Conservation (phyloP, 2,329 filamentous ascomycete species). For the Lecanosticta acicola region DNA sequence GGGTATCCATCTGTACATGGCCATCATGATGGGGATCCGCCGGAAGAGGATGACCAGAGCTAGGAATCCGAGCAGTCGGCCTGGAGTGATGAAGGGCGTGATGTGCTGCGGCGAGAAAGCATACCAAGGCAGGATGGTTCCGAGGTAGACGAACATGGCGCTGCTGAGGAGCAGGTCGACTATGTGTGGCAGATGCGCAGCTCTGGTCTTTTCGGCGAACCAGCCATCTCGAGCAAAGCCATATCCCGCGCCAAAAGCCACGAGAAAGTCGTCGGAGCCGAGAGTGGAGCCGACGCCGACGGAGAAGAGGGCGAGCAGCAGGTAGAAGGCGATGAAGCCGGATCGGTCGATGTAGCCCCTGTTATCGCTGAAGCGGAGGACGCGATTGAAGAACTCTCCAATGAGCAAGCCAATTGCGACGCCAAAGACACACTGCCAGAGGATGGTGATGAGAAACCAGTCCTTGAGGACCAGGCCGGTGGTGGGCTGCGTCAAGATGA, state of each 20-base stretch:
- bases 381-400: slow-evolving; percentile 43
- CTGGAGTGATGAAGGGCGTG: slow-evolving; percentile 37
- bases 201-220: slow-evolving; percentile 44
- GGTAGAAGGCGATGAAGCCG: slow-evolving; percentile 52
- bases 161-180: slow-evolving; percentile 53
- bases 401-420: slow-evolving; percentile 44
- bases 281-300: slow-evolving; percentile 49
- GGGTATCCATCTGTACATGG: slow-evolving; percentile 44
- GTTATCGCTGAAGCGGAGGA: slow-evolving; percentile 44
- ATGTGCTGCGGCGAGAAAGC: slow-evolving; percentile 37
- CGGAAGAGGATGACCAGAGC: slow-evolving; percentile 48
- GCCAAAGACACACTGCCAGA: slow-evolving; percentile 52
- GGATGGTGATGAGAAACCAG: slow-evolving; percentile 50
- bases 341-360: slow-evolving; percentile 45
- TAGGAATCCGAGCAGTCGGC: slow-evolving; percentile 43
- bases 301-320: slow-evolving; percentile 49
- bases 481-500: slow-evolving; percentile 38
- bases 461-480: slow-evolving; percentile 42
- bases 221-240: slow-evolving; percentile 52
- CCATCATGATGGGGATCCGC: slow-evolving; percentile 48
- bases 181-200: slow-evolving; percentile 45
- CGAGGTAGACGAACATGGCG: slow-evolving; percentile 53
- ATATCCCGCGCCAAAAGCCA: slow-evolving; percentile 51
- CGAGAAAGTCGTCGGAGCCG: slow-evolving; percentile 52
- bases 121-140: slow-evolving; percentile 50